Evolutionary conservation across 2,329 filamentous ascomycete genomes (phyloP), one percentile per base, ranked within the genome.

Genomic region (Calycina marina): DNA sequence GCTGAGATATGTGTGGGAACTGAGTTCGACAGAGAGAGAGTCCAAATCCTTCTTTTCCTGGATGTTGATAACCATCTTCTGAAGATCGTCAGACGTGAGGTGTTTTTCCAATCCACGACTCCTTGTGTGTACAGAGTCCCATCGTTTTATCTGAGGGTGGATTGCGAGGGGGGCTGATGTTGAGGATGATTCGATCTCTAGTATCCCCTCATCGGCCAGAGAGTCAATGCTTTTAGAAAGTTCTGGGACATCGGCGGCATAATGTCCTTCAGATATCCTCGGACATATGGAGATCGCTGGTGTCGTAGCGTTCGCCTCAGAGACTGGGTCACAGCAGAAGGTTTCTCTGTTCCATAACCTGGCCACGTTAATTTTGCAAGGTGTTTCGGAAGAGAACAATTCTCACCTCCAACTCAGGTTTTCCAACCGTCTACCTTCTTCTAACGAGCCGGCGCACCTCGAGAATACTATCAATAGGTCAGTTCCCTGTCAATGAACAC

Each of bases 321-420:
- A 63, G 37, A 67, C 63, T 24, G 68, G 69, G 40, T 82, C 77
- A 57, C 79, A 86, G 59, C 86, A 93, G 48, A 93, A 84, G 8
- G 82, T 88, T 55, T 96, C 86, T 49, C 85, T 72, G 49, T 84
- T 92, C 88, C 86, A 96, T 40, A 96, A 62, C 48, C n/a, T n/a
- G n/a, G n/a, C n/a, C n/a, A n/a, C n/a, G n/a, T n/a, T n/a, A n/a
- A n/a, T n/a, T n/a, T n/a, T n/a, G n/a, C n/a, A n/a, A n/a, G n/a
- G n/a, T n/a, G n/a, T n/a, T n/a, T n/a, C n/a, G n/a, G n/a, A n/a
- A n/a, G n/a, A n/a, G n/a, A n/a, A n/a, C n/a, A n/a, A n/a, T n/a
- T n/a, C n/a, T n/a, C n/a, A n/a, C n/a, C 90, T 69, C 90, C 90
- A 96, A 55, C 81, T 92, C 41, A 98, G 65, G 61, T 98, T 96